Percentiles rank a stretch among this genome's conserved stretches.
Evolutionary conservation across 2,329 filamentous ascomycete genomes (phyloP).

Genomic region (Volutella citrinella): DNA sequence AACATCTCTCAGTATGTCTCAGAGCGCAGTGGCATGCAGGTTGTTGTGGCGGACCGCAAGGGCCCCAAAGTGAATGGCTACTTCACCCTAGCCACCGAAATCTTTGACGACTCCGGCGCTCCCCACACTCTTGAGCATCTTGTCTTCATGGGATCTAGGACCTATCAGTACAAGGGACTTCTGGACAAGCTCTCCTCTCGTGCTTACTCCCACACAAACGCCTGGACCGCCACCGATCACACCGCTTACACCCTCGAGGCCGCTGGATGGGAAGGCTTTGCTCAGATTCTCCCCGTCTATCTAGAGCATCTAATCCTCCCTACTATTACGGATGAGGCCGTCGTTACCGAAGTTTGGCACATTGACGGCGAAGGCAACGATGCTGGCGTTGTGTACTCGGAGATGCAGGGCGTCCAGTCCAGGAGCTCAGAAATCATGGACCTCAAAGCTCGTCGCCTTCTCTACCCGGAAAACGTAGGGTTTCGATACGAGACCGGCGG

Average conservation of each 20-base stretch:
- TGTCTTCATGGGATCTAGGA: conserved; percentile 88
- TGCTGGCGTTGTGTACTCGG: conserved; percentile 95
- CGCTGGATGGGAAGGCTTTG: conserved; percentile 95
- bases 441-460: conserved; percentile 69
- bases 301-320: conserved; percentile 91
- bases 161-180: conserved; percentile 90
- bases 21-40: conserved; percentile 87
- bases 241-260: conserved; percentile 95
- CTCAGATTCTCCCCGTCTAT: conserved; percentile 91
- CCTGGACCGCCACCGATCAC: conserved; percentile 95
- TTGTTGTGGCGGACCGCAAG: conserved; percentile 86
- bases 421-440: conserved; percentile 84
- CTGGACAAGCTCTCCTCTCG: conserved; percentile 91
- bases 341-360: conserved; percentile 95
- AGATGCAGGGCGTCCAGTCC: conserved; percentile 97
- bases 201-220: conserved; percentile 91
- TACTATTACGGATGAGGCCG: conserved; percentile 87
- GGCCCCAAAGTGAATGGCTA: conserved; percentile 95
- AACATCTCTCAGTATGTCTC: conserved; percentile 95
- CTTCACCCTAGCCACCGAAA: conserved; percentile 94
- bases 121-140: conserved; percentile 84
- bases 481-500: conserved; percentile 98
- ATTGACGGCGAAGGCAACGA: conserved; percentile 91
- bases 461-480: conserved; percentile 86
- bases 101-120: conserved; percentile 93